A percentile compares a stretch with the other conserved stretches of the same genome.
These are phyloP conservation scores for Ambrosia trifida DNA, from an alignment of 129 eudicot species.

Conservation along the genomic window DNA sequence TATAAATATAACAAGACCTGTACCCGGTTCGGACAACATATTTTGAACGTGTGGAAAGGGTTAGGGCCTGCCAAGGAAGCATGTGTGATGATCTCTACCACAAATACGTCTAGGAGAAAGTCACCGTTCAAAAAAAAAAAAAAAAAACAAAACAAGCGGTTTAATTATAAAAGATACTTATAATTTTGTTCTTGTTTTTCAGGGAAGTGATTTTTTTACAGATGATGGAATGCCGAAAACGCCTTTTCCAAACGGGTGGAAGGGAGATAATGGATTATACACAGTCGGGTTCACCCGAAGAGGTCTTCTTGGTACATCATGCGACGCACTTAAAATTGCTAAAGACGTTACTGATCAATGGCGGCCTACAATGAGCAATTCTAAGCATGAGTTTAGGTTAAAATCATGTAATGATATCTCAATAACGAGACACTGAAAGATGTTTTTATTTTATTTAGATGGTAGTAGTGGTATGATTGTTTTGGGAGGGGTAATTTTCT, in stretches of 20 bases:
- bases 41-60: too few species aligned
- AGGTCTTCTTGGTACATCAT: constrained; percentile 71
- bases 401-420: constrained; percentile 19
- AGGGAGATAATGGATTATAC: constrained; percentile 75
- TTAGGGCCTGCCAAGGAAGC: too few species aligned
- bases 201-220: constrained; percentile 71
- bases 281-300: constrained; percentile 81
- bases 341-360: constrained; percentile 58
- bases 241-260: constrained; percentile 86
- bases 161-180: neutral
- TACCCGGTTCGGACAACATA: too few species aligned
- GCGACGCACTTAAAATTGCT: constrained; percentile 69
- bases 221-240: constrained; percentile 75
- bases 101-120: too few species aligned
- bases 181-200: neutral
- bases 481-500: neutral
- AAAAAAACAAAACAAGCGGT: too few species aligned
- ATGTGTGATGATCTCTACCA: too few species aligned
- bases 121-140: too few species aligned
- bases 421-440: constrained; percentile 16
- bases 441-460: constrained; percentile 31
- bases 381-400: constrained; percentile 17
- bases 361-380: constrained; percentile 19
- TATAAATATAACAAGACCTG: neutral
- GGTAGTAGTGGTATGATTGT: constrained; percentile 19